Conservation (phyloP, 306 rosid genomes). For the Quercus agrifolia region DNA sequence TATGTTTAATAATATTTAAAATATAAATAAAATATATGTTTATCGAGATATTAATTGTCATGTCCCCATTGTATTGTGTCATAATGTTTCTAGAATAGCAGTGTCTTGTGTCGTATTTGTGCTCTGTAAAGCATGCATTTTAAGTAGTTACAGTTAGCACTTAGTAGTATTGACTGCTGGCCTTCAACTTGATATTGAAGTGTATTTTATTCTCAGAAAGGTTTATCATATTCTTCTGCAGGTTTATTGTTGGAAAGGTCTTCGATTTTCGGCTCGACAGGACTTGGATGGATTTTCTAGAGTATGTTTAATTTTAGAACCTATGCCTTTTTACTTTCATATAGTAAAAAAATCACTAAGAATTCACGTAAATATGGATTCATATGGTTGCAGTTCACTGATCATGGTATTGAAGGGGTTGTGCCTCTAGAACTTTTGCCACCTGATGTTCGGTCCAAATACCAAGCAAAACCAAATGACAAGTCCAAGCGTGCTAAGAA, state of each 20-base stretch:
- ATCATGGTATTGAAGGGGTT: conserved; percentile 85
- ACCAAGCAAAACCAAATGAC: conserved; percentile 79
- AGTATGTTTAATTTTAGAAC: conserved; percentile 34
- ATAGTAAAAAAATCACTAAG: neutral
- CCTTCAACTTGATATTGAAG: neutral
- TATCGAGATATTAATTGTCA: no score
- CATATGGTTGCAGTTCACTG: conserved; percentile 69
- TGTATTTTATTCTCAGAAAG: neutral
- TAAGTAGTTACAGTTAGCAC: neutral
- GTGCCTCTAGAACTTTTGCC: conserved; percentile 90
- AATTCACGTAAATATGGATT: neutral
- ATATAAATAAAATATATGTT: no score
- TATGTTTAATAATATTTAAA: no score
- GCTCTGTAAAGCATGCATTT: neutral
- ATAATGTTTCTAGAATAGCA: no score
- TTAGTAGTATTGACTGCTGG: neutral
- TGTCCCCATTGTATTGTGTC: no score
- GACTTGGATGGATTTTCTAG: conserved; percentile 95
- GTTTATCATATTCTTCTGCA: conserved; percentile 35
- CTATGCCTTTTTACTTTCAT: neutral
- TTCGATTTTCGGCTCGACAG: conserved; percentile 90
- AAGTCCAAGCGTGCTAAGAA: conserved; percentile 61
- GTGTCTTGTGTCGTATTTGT: no score
- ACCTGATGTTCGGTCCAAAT: conserved; percentile 74
- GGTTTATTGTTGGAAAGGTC: conserved; percentile 99